Conservation (phyloP, 257 asterid species). For the Primulina tabacum region DNA sequence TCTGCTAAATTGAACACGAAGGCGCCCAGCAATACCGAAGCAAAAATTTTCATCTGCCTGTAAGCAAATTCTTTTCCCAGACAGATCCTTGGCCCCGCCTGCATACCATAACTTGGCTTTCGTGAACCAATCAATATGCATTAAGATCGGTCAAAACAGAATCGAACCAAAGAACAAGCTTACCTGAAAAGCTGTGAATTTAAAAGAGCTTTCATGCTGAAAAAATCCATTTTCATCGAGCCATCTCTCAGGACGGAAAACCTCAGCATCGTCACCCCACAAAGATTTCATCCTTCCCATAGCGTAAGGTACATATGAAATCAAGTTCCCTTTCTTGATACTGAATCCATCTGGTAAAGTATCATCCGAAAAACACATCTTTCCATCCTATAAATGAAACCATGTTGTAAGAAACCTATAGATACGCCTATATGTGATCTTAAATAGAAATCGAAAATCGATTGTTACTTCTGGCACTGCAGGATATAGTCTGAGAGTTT, state of each 20-base stretch:
- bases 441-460: not conserved
- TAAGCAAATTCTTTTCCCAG: conserved; percentile 71
- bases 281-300: conserved; percentile 69
- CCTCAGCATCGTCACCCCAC: conserved; percentile 81
- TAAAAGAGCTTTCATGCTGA: conserved; percentile 51
- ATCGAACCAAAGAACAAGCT: not conserved
- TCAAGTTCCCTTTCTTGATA: conserved; percentile 49
- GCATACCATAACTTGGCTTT: conserved; percentile 15
- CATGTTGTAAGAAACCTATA: not conserved
- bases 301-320: conserved; percentile 44
- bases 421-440: not conserved
- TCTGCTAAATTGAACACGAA: conserved; percentile 52
- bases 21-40: conserved; percentile 48
- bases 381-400: conserved; percentile 45
- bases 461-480: conserved; percentile 50
- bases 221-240: conserved; percentile 48
- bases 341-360: conserved; percentile 60
- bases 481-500: conserved; percentile 67
- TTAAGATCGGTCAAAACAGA: not conserved
- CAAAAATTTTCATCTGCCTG: conserved; percentile 68
- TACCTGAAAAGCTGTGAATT: conserved; percentile 75
- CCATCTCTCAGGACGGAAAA: conserved; percentile 66
- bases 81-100: conserved; percentile 72
- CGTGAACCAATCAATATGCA: not conserved
- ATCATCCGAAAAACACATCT: conserved; percentile 56